These are phyloP conservation scores for Tolypocladium cylindrosporum DNA, from an alignment of 2,329 filamentous ascomycete genomes.

Conservation along the genomic window DNA sequence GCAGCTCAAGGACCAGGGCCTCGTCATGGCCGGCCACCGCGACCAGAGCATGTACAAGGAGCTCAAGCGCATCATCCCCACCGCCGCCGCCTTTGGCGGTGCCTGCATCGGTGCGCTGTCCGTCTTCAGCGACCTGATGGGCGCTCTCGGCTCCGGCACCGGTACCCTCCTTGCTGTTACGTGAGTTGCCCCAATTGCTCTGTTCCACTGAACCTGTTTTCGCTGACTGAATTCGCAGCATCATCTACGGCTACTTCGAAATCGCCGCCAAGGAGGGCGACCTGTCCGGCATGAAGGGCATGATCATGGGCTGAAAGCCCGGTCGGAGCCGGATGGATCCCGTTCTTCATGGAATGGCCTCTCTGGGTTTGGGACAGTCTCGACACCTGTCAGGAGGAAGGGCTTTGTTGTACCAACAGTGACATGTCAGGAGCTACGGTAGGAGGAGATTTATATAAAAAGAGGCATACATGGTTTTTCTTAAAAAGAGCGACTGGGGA, in stretches of 20 bases:
- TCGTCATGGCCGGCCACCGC: conserved; percentile 98
- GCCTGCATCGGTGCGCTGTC: conserved; percentile 97
- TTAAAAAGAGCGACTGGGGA: not conserved
- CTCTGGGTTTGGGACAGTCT: not conserved
- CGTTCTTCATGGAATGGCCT: not conserved
- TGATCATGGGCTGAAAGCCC: conserved; percentile 54
- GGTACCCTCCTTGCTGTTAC: conserved; percentile 98
- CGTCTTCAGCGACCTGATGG: conserved; percentile 89
- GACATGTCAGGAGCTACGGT: not conserved
- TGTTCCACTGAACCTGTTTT: too few relatives aligned
- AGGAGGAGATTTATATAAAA: not conserved
- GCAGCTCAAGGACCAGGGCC: conserved; percentile 98
- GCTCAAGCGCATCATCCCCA: conserved; percentile 97
- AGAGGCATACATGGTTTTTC: conserved; percentile 1
- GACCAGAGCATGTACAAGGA: conserved; percentile 99
- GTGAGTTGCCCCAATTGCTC: conserved; percentile 49
- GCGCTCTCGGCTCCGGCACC: conserved; percentile 90
- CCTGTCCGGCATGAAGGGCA: conserved; percentile 69
- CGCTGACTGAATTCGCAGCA: conserved; percentile 42
- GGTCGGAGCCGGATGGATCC: not conserved
- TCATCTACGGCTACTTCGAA: conserved; percentile 99
- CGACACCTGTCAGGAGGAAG: not conserved
- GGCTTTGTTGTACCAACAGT: conserved; percentile 2
- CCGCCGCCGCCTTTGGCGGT: conserved; percentile 94
- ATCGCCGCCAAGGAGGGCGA: conserved; percentile 98